Evolutionary conservation across 495 filamentous ascomycete genomes (phyloP), one percentile per base, ranked within the genome.

Genomic region (Aspergillus panamensis): DNA sequence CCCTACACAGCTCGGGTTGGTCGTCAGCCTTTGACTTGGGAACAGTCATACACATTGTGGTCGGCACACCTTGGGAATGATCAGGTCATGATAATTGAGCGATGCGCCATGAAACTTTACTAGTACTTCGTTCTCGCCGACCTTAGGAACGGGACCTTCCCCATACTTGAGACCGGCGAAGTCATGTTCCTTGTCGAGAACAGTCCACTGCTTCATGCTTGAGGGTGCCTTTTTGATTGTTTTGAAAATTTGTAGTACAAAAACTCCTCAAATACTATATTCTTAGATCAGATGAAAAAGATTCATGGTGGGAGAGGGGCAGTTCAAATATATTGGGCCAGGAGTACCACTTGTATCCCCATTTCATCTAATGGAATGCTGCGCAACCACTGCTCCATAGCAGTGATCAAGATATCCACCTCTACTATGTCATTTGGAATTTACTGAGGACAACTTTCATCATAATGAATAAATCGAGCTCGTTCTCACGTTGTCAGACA

Each of bases 1-100:
- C 87, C 88, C 80, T 87, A 53, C 16, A 48, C 19, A 19, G 50
- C 4, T 43, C 10, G 10, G 9, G 56, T 16, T 16, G 3, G 32
- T 57, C 19, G 48, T 20, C 16, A 53, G 44, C 16, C 42, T 14
- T 12, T 14, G 16, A 40, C 42, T 17, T 7, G 16, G 20, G n/a
- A 6, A 8, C 17, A 29, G 6, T 31, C 7, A 10, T 20, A 25
- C 5, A 17, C 39, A 4, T 1, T 5, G n/a, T 7, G n/a, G 14
- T 21, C 10, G 42, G 40, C 59, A 17, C 69, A 83, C 85, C 77
- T 79, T 79, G 6, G 88, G 82, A 61, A 96, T 92, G 59, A 88
- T 80, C 50, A 93, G 72, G 64, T 94, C 91, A 52, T 91, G 84
- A 73, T 88, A 96, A 70, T 96, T 95, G 53, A 96, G 76, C 2